phyloP scores from a whole-genome alignment of 129 eudicot species.

The Solidago caesia region DNA sequence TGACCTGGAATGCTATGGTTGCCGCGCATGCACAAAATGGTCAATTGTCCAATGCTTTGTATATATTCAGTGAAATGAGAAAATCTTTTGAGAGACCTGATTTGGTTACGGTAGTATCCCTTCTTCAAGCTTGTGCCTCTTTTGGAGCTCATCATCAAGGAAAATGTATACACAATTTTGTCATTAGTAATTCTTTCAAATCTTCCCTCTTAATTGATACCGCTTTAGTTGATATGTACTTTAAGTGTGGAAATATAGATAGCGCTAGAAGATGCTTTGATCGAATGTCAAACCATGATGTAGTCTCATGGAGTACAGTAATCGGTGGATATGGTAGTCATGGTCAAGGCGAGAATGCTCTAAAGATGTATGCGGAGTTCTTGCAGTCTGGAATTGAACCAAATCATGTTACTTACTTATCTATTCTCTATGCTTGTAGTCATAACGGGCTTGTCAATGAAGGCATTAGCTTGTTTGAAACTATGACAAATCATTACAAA shows the following conservation, averaged over 20 bases:
- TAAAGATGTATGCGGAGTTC: slow-evolving; percentile 53
- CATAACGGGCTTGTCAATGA: slow-evolving; percentile 77
- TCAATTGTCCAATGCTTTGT: slow-evolving; percentile 47
- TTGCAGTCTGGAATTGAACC: slow-evolving; percentile 54
- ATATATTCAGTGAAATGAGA: slow-evolving; percentile 66
- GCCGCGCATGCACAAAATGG: slow-evolving; percentile 76
- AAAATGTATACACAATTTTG: slow-evolving; percentile 67
- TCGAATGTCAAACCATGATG: slow-evolving; percentile 51
- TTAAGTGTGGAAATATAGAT: slow-evolving; percentile 75
- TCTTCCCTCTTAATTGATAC: slow-evolving; percentile 59
- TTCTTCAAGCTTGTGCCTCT: slow-evolving; percentile 90
- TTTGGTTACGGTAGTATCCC: slow-evolving; percentile 67
- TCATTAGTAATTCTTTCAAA: slow-evolving; percentile 49
- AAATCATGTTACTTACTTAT: slow-evolving; percentile 59
- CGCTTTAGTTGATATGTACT: slow-evolving; percentile 89
- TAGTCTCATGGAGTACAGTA: slow-evolving; percentile 78
- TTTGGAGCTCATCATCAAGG: slow-evolving; percentile 84
- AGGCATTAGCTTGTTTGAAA: slow-evolving; percentile 60
- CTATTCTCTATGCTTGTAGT: slow-evolving; percentile 73
- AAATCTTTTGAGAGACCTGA: slow-evolving; percentile 58
- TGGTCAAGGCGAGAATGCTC: slow-evolving; percentile 79
- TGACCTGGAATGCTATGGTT: slow-evolving; percentile 90
- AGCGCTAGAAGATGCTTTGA: slow-evolving; percentile 72
- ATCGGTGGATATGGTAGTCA: slow-evolving; percentile 92
- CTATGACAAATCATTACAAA: slow-evolving; percentile 51